These are phyloP conservation scores for Saccharomycopsis babjevae DNA, from an alignment of 805 yeast species.

Conservation along the genomic window DNA sequence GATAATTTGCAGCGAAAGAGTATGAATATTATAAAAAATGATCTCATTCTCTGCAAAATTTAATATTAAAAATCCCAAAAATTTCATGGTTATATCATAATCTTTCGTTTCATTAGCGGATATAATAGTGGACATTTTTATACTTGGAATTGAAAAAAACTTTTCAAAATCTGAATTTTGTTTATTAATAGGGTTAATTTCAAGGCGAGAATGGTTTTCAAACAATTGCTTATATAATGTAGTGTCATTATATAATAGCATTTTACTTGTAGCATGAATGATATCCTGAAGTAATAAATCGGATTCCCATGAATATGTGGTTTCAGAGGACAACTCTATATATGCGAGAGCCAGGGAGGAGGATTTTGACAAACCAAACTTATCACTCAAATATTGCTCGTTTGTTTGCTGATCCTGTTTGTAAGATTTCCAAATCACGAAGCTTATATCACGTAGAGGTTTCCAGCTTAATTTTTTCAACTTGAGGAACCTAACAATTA, in stretches of 20 bases:
- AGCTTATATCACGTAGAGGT: background rate
- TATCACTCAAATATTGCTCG: background rate
- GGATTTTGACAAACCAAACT: background rate
- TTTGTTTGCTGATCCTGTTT: background rate
- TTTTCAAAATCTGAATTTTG: background rate
- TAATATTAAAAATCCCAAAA: slow-evolving; percentile 45
- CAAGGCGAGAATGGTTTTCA: background rate
- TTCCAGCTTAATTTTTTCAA: background rate
- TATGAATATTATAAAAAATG: slow-evolving; percentile 35
- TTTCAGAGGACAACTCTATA: background rate
- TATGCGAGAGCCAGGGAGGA: background rate
- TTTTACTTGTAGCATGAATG: background rate
- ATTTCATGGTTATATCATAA: slow-evolving; percentile 43
- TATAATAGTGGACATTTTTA: background rate
- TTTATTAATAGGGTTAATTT: background rate
- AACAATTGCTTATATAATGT: background rate
- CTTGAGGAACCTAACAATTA: background rate
- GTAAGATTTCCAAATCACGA: background rate
- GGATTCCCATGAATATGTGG: background rate
- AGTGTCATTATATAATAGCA: background rate
- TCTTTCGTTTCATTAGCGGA: background rate
- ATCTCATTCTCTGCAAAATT: slow-evolving; percentile 50
- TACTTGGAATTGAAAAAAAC: background rate
- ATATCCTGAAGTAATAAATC: background rate
- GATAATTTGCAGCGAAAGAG: slow-evolving; percentile 37